Evolutionary conservation across 345 rosid genomes (phyloP), one percentile per base, ranked within the genome.

Genomic region (Psidium guajava): DNA sequence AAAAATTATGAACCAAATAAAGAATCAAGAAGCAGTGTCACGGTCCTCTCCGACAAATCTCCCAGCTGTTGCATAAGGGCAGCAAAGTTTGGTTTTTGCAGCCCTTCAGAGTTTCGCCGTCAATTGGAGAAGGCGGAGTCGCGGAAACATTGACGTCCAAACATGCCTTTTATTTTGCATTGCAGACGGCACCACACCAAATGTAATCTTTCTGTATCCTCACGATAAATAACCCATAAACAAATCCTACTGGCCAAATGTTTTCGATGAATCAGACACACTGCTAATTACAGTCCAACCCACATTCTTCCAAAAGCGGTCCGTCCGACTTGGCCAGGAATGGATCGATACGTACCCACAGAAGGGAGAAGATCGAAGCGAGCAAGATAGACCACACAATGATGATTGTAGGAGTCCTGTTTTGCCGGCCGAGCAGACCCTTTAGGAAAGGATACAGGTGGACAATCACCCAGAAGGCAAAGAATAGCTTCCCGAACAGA

Each of bases 361-460:
- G 83, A 55, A 93, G 90, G 40, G 95, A 93, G 88, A 93, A 91
- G 87, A 93, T 93, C 25, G 96, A 93, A 54, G 94, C 94, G 5
- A 93, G 92, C 87, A 95, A 87, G 85, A 93, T 89, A 22, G 98
- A 95, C 98, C 98, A 93, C 81, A 95, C 93, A 51, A 95, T 85
- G 69, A 95, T 90, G 57, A 95, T 93, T 0, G 94, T 93, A 12
- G 98, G 94, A 81, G 94, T 92, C 80, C 91, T 89, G 85, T 90
- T 90, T 84, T 91, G 93, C 64, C 94, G 86, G 83, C 95, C 93
- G 2, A 92, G 86, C 69, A 95, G 83, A 64, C 96, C 96, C 89
- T 92, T 93, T 0, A 93, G 87, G 93, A 93, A 92, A 53, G 98
- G 98, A 89, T 92, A 92, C 6, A 94, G 92, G 83, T 94, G 96